Conservation (phyloP, 1,139 yeast species). For the Candida sanyaensis region DNA sequence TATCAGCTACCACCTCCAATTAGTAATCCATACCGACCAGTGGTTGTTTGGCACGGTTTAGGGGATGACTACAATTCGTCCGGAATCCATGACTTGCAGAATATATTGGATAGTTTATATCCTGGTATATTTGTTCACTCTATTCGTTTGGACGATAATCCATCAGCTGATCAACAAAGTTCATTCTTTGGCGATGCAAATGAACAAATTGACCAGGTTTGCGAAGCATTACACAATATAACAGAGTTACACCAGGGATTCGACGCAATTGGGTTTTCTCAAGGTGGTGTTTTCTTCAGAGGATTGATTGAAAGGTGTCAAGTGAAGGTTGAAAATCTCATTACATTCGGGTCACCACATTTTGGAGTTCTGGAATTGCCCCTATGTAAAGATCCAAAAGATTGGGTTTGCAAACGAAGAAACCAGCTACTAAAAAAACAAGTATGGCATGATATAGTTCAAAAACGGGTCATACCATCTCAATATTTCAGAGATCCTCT, state of each 20-base stretch:
- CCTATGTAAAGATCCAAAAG: slow-evolving; percentile 49
- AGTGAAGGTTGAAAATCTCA: slow-evolving; percentile 51
- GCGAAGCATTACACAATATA: slow-evolving; percentile 39
- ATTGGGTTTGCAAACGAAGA: slow-evolving; percentile 62
- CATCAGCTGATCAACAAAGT: slow-evolving; percentile 51
- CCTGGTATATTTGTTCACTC: slow-evolving; percentile 60
- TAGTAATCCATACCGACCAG: slow-evolving; percentile 36
- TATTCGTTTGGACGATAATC: slow-evolving; percentile 50
- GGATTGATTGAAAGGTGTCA: slow-evolving; percentile 62
- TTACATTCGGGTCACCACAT: slow-evolving; percentile 85
- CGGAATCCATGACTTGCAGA: slow-evolving; percentile 52
- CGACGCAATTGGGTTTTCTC: slow-evolving; percentile 79
- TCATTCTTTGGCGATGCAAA: slow-evolving; percentile 65
- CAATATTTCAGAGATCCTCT: slow-evolving; percentile 68
- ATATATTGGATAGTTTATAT: slow-evolving; percentile 40
- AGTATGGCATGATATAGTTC: slow-evolving; percentile 62
- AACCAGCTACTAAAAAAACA: slow-evolving; percentile 58
- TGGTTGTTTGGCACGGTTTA: slow-evolving; percentile 84
- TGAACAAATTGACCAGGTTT: slow-evolving; percentile 34
- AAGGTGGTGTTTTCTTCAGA: slow-evolving; percentile 76
- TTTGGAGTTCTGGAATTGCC: slow-evolving; percentile 76
- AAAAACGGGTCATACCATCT: slow-evolving; percentile 64
- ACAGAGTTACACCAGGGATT: slow-evolving; percentile 55
- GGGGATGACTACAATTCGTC: slow-evolving; percentile 74
- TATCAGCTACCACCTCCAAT: not conserved